Conservation (phyloP, 768 basidiomycete genomes). For the Podaxis sp. region DNA sequence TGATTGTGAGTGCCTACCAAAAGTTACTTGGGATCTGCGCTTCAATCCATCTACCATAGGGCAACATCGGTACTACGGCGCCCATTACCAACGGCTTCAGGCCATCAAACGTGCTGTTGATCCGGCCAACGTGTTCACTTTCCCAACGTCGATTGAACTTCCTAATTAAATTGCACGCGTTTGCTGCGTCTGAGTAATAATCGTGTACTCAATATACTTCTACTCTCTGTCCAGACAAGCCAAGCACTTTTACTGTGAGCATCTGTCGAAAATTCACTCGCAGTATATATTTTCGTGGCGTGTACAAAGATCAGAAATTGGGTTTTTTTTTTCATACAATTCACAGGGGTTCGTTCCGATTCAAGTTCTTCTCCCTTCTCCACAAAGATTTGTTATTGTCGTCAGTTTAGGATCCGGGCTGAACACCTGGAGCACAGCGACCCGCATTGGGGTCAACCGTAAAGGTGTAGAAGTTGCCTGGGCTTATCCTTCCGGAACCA, state of each 20-base stretch:
- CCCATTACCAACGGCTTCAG: slow-evolving; percentile 10
- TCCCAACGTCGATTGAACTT: slow-evolving; percentile 13
- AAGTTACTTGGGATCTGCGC: background rate
- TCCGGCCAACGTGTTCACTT: slow-evolving; percentile 14
- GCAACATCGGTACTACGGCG: slow-evolving; percentile 14
- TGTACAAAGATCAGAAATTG: too few relatives aligned
- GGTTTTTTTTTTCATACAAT: background rate
- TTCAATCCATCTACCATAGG: background rate
- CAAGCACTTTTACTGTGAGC: too few relatives aligned
- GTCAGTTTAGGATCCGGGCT: background rate
- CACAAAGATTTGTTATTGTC: too few relatives aligned
- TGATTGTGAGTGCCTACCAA: slow-evolving; percentile 28
- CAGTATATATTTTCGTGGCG: too few relatives aligned
- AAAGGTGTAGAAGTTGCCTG: background rate
- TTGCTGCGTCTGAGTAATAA: background rate
- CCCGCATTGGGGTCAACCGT: slow-evolving; percentile 1
- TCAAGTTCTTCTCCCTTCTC: too few relatives aligned
- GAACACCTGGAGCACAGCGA: background rate
- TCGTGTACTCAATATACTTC: background rate
- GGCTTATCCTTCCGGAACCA: background rate
- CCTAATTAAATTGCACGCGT: background rate
- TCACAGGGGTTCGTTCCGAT: too few relatives aligned
- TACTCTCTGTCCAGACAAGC: too few relatives aligned
- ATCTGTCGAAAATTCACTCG: too few relatives aligned
- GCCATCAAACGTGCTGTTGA: slow-evolving; percentile 9